Base-by-base conservation (phyloP, 306 rosid genomes). In the Vachellia pachyceras region DNA sequence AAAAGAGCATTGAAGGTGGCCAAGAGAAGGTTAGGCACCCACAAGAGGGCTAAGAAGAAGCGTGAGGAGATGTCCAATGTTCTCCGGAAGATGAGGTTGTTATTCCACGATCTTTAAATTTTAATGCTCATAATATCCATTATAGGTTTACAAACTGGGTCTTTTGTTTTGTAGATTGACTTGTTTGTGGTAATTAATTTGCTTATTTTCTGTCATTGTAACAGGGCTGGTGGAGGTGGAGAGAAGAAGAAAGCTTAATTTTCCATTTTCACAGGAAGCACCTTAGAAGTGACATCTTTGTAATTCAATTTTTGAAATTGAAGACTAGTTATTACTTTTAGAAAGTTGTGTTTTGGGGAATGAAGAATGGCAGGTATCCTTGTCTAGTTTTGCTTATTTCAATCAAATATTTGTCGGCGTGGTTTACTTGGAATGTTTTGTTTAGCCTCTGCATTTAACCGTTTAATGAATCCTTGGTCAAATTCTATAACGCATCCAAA, bases 31-130 rank as follows among this genome's bases (percentile, higher is more conserved):
- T 83, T 95, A 1, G 95, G 94, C 66, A 91, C 97, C 44, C 97
- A 95, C 85, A 94, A 92, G 82, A 91, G 97, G 39, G 97, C 97
- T 0, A 94, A 94, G 92, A 92, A 86, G 90, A 94, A 94, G 98
- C 74, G 97, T 17, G 98, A 94, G 81, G 98, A 94, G 86, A 94
- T 91, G 98, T 89, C 97, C 42, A 92, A 84, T 45, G 92, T 83
- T 40, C 97, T n/a, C n/a, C n/a, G n/a, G n/a, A n/a, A n/a, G n/a
- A n/a, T n/a, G n/a, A n/a, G n/a, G n/a, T n/a, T n/a, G n/a, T n/a
- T n/a, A n/a, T n/a, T n/a, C n/a, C n/a, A n/a, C n/a, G n/a, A n/a
- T n/a, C n/a, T n/a, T n/a, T n/a, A n/a, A n/a, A n/a, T n/a, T n/a
- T n/a, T n/a, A n/a, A n/a, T n/a, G n/a, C n/a, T n/a, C n/a, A n/a